These are phyloP conservation scores for Phaeosphaeriaceae sp. DNA, from an alignment of 2,329 filamentous ascomycete genomes.

Conservation along the genomic window DNA sequence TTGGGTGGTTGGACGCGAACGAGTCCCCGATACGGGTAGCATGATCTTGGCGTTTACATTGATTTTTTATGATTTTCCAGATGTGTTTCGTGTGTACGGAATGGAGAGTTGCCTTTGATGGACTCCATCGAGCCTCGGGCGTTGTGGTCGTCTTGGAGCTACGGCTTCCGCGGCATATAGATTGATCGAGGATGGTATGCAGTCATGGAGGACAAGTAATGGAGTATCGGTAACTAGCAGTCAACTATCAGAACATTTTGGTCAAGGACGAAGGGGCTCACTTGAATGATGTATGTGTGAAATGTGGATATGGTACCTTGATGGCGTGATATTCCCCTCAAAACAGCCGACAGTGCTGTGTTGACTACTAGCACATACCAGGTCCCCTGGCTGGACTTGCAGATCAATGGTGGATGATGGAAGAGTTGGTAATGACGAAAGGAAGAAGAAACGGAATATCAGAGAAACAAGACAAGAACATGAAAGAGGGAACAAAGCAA, in stretches of 20 bases:
- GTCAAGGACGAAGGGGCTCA: background rate
- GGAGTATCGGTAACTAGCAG: slow-evolving; percentile 6
- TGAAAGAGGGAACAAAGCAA: background rate
- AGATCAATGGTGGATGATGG: background rate
- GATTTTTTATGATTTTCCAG: slow-evolving; percentile 1
- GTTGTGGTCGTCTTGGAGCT: slow-evolving; percentile 18
- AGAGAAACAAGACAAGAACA: background rate
- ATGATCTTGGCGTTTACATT: slow-evolving; percentile 14
- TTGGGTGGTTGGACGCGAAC: slow-evolving; percentile 6
- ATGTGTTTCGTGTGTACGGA: background rate
- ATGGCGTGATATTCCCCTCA: slow-evolving; percentile 21
- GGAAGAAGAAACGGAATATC: background rate
- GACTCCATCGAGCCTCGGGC: slow-evolving; percentile 5
- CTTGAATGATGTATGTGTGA: background rate
- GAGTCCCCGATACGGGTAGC: slow-evolving; percentile 9
- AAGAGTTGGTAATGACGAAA: background rate
- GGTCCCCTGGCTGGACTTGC: background rate
- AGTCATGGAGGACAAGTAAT: slow-evolving; percentile 15
- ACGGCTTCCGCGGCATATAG: slow-evolving; percentile 26
- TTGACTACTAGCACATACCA: slow-evolving; percentile 2
- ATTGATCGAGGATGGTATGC: slow-evolving; percentile 10
- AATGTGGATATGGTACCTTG: slow-evolving; percentile 14
- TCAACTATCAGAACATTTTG: slow-evolving; percentile 2
- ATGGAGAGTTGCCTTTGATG: background rate
- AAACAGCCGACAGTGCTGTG: background rate